These are phyloP conservation scores for Salix caprea DNA, from an alignment of 345 rosid genomes.

Conservation along the genomic window DNA sequence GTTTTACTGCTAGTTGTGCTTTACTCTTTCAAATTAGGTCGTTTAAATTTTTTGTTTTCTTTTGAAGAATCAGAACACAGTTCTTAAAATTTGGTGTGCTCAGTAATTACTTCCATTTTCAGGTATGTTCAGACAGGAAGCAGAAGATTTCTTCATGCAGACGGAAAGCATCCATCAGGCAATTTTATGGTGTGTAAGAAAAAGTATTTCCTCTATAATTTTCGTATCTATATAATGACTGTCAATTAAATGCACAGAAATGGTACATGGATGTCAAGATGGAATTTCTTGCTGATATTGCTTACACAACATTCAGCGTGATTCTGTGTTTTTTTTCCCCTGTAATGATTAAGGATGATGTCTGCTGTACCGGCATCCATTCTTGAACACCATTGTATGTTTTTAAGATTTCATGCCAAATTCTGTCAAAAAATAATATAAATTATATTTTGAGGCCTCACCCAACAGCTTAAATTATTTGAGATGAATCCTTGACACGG, in stretches of 20 bases:
- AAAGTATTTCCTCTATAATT: neutral
- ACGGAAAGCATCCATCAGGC: slow-evolving; percentile 25
- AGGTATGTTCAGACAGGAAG: slow-evolving; percentile 26
- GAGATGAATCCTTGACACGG: no score
- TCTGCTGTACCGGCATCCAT: neutral
- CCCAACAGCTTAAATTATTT: no score
- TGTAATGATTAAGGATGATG: neutral
- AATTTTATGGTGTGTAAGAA: slow-evolving; percentile 23
- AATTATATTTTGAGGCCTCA: no score
- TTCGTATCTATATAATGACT: neutral
- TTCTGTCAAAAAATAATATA: neutral
- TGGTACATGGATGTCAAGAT: neutral
- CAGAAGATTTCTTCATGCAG: slow-evolving; percentile 15
- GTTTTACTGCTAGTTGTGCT: neutral
- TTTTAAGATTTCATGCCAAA: neutral
- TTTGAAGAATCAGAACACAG: neutral
- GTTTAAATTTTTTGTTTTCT: neutral
- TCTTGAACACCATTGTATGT: neutral
- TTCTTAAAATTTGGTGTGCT: neutral
- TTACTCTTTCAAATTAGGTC: neutral
- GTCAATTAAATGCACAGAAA: neutral
- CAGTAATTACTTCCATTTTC: neutral
- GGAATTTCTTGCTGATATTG: neutral
- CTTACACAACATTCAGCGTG: neutral
- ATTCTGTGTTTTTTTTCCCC: neutral